These are phyloP conservation scores for Chrysoporthe deuterocubensis DNA, from an alignment of 2,329 filamentous ascomycete genomes.

Conservation along the genomic window DNA sequence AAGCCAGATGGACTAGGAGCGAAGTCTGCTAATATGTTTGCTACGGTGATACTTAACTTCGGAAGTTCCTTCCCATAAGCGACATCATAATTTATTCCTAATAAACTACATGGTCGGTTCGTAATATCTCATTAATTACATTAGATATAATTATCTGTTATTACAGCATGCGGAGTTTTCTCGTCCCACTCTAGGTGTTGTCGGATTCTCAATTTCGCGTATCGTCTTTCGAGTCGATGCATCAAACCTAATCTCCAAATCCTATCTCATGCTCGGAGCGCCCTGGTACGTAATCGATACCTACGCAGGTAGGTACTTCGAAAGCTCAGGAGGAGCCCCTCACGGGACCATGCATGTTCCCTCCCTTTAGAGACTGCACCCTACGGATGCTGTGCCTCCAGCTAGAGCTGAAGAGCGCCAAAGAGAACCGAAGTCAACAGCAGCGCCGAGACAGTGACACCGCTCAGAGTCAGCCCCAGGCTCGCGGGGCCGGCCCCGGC, in stretches of 20 bases:
- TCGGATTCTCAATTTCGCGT: not conserved
- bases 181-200: not conserved
- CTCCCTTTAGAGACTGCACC: not conserved
- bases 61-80: too few species aligned
- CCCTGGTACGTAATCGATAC: not conserved
- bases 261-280: not conserved
- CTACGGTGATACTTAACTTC: too few species aligned
- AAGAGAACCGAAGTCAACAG: conserved; percentile 6
- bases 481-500: not conserved
- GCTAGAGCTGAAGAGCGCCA: conserved; percentile 3
- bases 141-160: not conserved
- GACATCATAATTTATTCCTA: too few species aligned
- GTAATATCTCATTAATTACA: not conserved
- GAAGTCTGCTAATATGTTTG: too few species aligned
- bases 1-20: too few species aligned
- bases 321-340: not conserved
- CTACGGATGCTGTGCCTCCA: not conserved
- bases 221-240: not conserved
- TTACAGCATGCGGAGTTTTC: not conserved
- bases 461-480: not conserved
- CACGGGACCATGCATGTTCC: not conserved
- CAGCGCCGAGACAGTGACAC: conserved; percentile 15
- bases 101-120: too few species aligned
- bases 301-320: too few species aligned
- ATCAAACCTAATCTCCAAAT: not conserved